phyloP scores from a whole-genome alignment of 169 alveolate genomes.

The Plasmodium blacklocki region DNA sequence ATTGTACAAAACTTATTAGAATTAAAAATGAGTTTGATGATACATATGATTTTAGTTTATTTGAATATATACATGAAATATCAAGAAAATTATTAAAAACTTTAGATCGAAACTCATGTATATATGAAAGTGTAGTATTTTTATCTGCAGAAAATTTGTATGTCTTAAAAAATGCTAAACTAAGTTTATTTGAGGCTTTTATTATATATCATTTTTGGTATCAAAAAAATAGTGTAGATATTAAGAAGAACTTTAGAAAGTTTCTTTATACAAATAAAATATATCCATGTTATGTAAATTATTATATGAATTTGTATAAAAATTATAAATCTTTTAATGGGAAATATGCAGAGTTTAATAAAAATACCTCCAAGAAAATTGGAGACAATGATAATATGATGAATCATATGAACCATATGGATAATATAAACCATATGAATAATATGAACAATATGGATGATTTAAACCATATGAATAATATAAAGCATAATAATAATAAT shows the following conservation, averaged over 20 bases:
- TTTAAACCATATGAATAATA: background rate
- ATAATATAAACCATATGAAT: background rate
- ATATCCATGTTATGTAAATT: conserved; percentile 56
- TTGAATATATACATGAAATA: conserved; percentile 45
- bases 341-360: conserved; percentile 11
- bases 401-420: background rate
- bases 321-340: conserved; percentile 25
- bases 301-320: conserved; percentile 57
- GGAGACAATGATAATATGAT: background rate
- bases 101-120: conserved; percentile 56
- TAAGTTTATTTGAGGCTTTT: conserved; percentile 54
- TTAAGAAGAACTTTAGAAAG: conserved; percentile 39
- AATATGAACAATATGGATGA: background rate
- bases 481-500: too few relatives aligned
- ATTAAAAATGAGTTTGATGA: conserved; percentile 72
- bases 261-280: conserved; percentile 68
- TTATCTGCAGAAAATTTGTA: conserved; percentile 52
- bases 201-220: conserved; percentile 68
- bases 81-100: conserved; percentile 47
- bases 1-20: conserved; percentile 27
- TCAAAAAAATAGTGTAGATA: conserved; percentile 52
- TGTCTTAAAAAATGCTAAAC: conserved; percentile 53
- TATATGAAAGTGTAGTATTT: conserved; percentile 72
- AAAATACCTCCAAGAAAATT: background rate
- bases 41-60: conserved; percentile 47